Base-by-base conservation (phyloP, 2,329 filamentous ascomycete genomes). In the Cordyceps cateniannulata region DNA sequence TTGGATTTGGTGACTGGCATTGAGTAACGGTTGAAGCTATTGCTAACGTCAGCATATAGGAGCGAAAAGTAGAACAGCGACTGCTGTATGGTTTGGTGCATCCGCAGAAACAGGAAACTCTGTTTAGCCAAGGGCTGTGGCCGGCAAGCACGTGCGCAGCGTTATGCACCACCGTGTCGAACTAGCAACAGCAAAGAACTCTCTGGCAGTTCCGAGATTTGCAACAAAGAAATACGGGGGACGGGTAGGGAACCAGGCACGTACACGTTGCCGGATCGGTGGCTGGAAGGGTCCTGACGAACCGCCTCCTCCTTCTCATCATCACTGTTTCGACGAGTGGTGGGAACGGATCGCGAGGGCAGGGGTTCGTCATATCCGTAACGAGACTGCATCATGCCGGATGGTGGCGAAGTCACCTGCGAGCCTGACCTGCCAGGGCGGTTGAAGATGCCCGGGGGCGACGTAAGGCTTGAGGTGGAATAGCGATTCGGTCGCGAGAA, bases 281-380 rank as follows among this genome's bases (percentile, higher is more conserved):
- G 88, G 67, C 87, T 87, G 40, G 86, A 85, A n/a, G 85, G 81
- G 67, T 88, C 82, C 71, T 88, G 81, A 65, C 85, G 80, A 69
- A 89, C 84, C 64, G 87, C 85, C 66, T 88, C 85, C 70, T 92
- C 89, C 70, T 93, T 92, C 69, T 96, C 90, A 66, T 93, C 89
- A 71, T 97, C 90, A 59, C 93, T 98, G 71, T 96, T 96, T 66
- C 93, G 89, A 65, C 93, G 85, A 63, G 93, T 95, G 32, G 85
- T 87, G 51, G 93, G 92, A 55, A 96, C 87, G 27, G 93, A 97
- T 66, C 91, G 89, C 14, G 91, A 93, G 18, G 91, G 89, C 7
- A 60, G 24, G 64, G 65, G 66, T 29, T 73, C 72, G 22, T 73
- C 71, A 67, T 81, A 83, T 49, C 80, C 79, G 62, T 85, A 85